Conservation (phyloP, 1,284 basidiomycete species). For the Takashimella tepidaria region DNA sequence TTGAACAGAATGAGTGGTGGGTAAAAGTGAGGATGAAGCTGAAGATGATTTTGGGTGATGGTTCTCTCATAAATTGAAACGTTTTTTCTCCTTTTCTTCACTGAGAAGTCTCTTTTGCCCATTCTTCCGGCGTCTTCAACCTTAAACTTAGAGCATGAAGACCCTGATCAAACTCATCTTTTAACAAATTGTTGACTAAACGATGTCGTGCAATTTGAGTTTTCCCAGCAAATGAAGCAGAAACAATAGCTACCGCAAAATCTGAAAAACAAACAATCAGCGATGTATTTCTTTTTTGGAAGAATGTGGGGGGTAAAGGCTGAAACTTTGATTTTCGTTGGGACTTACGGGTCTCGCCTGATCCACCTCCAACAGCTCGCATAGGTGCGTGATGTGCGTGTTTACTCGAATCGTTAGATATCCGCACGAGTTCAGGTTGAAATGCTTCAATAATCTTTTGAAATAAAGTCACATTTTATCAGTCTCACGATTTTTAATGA, state of each 20-base stretch:
- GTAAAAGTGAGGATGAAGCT: background rate
- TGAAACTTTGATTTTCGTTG: too few relatives aligned
- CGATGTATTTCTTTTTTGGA: too few relatives aligned
- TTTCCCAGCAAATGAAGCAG: constrained; percentile 38
- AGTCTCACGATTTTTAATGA: too few relatives aligned
- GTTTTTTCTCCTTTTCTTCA: too few relatives aligned
- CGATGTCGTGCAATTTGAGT: constrained; percentile 46
- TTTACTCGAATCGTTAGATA: constrained; percentile 47
- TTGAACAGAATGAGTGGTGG: too few relatives aligned
- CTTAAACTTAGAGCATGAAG: constrained; percentile 47
- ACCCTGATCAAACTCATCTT: constrained; percentile 48
- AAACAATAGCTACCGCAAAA: constrained; percentile 47
- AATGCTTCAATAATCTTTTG: constrained; percentile 40
- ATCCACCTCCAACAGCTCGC: constrained; percentile 43
- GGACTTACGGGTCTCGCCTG: constrained; percentile 47
- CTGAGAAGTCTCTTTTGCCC: constrained; percentile 31
- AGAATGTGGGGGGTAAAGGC: too few relatives aligned
- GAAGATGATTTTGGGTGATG: background rate
- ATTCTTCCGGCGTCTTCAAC: constrained; percentile 46
- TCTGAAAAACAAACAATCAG: too few relatives aligned
- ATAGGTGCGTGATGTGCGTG: constrained; percentile 47
- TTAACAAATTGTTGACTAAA: constrained; percentile 45
- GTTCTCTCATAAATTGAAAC: too few relatives aligned
- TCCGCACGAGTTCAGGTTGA: constrained; percentile 38
- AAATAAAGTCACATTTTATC: too few relatives aligned